Evolutionary conservation across 192 early-diverging fungal genomes (phyloP), one percentile per base, ranked within the genome.

Genomic region (Linnemannia hyalina): DNA sequence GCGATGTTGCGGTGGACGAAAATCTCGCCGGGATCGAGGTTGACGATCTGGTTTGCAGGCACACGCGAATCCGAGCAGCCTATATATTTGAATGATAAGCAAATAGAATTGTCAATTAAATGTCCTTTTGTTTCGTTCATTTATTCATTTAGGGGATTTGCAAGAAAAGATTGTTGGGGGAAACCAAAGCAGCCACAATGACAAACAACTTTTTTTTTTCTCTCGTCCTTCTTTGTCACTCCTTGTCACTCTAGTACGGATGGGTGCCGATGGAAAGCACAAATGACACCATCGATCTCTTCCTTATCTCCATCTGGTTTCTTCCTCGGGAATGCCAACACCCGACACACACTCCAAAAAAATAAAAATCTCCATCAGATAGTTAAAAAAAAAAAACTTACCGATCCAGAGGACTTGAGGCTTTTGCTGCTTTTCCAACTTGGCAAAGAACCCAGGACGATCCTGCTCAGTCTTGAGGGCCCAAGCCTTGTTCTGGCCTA

Each of bases 1-100:
- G 97, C 98, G 75, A 99, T 98, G 91, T 99, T 99, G 82, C 98
- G 93, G 90, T 98, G 97, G 16, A 98, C 96, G 89, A 99, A 99
- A 46, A 99, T 90, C 76, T 98, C 96, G 23, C 98, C 98, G 16
- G 95, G 94, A 38, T 90, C 89, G 32, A 90, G 77, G 76, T 91
- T 90, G 16, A 93, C 90, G 65, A 98, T 83, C 44, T 94, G 90
- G 72, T 97, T 96, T 42, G 96, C 95, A 42, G 97, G 95, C 36
- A 98, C 96, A 77, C 98, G 95, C 36, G 97, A 97, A 87, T 99
- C 98, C 16, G 96, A 94, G 90, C 98, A 99, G 1, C 95, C 97
- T 94, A 74, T 10, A 40, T 1, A 46, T 9, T 29, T 77, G 46
- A 52, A 40, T 15, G 23, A 46, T 54, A 32, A 47, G 57, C 0